phyloP scores from a whole-genome alignment of 2,329 filamentous ascomycete species.

The Cryphonectria radicalis region DNA sequence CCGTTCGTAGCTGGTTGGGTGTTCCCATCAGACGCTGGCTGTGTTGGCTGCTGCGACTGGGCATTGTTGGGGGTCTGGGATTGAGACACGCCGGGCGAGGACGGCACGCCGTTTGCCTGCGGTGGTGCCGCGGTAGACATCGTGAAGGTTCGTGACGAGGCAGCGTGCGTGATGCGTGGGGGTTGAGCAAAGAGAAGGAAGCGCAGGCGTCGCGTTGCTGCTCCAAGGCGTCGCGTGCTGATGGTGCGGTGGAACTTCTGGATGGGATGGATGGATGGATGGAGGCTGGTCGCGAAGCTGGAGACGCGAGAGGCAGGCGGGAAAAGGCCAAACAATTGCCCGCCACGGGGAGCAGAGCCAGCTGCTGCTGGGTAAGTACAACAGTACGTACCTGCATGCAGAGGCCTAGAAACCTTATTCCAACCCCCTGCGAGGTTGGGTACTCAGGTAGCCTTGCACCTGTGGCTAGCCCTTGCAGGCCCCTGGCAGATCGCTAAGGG shows the following conservation, averaged over 20 bases:
- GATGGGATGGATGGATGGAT: not conserved
- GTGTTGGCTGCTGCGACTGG: conserved; percentile 31
- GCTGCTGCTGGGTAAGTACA: not conserved
- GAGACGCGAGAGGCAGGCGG: not conserved
- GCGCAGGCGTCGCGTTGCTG: conserved; percentile 1
- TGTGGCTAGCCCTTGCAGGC: not conserved
- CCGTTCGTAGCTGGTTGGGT: conserved; percentile 38
- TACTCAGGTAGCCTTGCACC: not conserved
- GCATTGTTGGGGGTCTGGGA: conserved; percentile 32
- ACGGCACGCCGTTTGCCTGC: conserved; percentile 59
- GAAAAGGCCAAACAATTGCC: conserved; percentile 26
- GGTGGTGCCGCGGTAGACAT: conserved; percentile 43
- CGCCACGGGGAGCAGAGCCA: not conserved
- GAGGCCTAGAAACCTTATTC: conserved; percentile 8
- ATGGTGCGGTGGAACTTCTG: not conserved
- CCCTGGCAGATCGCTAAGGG: conserved; percentile 1
- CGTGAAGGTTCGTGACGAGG: conserved; percentile 22
- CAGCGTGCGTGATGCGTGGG: conserved; percentile 17
- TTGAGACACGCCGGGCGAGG: conserved; percentile 42
- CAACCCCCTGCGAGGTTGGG: not conserved
- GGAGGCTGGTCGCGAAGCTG: not conserved
- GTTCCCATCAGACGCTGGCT: conserved; percentile 29
- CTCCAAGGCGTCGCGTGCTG: not conserved
- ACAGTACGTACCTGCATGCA: conserved; percentile 1
- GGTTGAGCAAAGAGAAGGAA: not conserved